phyloP scores from a whole-genome alignment of 2,329 filamentous ascomycete genomes.

The Diaporthe sp. region DNA sequence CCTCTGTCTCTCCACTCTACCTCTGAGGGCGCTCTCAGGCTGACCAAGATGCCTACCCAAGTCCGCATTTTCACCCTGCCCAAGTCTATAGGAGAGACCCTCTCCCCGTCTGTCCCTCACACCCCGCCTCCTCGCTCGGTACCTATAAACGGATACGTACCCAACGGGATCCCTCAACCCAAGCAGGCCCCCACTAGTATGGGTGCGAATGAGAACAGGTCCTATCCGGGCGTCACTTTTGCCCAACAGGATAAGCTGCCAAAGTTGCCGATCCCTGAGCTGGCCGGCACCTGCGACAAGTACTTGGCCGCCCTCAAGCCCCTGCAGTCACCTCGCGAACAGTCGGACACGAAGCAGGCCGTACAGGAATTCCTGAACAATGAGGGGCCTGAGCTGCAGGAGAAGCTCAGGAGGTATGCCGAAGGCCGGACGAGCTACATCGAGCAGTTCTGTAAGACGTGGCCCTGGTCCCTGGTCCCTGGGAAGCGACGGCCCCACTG shows the following conservation, averaged over 20 bases:
- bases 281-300: constrained; percentile 80
- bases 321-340: constrained; percentile 83
- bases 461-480: background rate
- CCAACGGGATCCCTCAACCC: constrained; percentile 45
- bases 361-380: constrained; percentile 83
- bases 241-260: constrained; percentile 88
- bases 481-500: constrained; percentile 35
- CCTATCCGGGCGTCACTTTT: constrained; percentile 84
- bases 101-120: constrained; percentile 59
- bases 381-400: constrained; percentile 87
- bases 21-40: constrained; percentile 62
- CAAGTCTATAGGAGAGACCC: constrained; percentile 77
- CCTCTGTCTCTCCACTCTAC: constrained; percentile 81
- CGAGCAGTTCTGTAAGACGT: constrained; percentile 91
- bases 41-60: constrained; percentile 70
- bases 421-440: constrained; percentile 94
- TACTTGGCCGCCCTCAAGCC: constrained; percentile 85
- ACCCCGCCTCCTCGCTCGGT: constrained; percentile 53
- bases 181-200: constrained; percentile 58
- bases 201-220: constrained; percentile 62
- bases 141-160: constrained; percentile 47
- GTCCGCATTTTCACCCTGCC: constrained; percentile 76
- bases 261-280: constrained; percentile 91
- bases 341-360: constrained; percentile 82
- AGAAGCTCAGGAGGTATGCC: constrained; percentile 90